Conservation (phyloP, 306 rosid genomes). For the Dryas octopetala region DNA sequence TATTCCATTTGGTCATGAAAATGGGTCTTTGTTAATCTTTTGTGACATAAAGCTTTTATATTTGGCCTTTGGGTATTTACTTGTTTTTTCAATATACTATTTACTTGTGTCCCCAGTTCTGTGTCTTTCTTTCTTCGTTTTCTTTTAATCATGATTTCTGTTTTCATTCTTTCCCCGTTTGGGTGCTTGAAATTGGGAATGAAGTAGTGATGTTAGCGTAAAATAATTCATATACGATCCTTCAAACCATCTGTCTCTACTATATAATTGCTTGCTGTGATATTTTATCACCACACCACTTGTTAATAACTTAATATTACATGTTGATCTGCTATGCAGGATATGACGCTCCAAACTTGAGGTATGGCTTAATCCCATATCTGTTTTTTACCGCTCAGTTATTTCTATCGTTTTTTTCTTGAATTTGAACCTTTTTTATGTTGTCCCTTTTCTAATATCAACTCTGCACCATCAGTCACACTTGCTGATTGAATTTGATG, state of each 20-base stretch:
- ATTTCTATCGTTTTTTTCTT: neutral
- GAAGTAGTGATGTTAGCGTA: neutral
- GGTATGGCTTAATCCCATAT: conserved; percentile 34
- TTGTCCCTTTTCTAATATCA: neutral
- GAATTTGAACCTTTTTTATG: neutral
- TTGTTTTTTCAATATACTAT: no score
- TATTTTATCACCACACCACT: neutral
- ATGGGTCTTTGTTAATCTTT: no score
- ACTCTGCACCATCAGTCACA: neutral
- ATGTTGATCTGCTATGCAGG: conserved; percentile 42
- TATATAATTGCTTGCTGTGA: neutral
- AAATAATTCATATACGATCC: neutral
- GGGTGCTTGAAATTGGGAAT: neutral
- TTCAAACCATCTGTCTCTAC: neutral
- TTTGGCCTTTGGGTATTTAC: no score
- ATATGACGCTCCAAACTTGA: conserved; percentile 57
- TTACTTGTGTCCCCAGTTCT: neutral
- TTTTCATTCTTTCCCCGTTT: neutral
- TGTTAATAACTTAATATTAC: neutral
- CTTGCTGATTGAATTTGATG: neutral
- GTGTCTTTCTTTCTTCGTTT: neutral
- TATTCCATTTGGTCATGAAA: no score
- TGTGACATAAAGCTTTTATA: no score
- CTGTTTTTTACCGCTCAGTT: neutral
- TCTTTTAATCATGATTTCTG: neutral